Conservation (phyloP, 345 rosid genomes). For the Litchi chinensis region DNA sequence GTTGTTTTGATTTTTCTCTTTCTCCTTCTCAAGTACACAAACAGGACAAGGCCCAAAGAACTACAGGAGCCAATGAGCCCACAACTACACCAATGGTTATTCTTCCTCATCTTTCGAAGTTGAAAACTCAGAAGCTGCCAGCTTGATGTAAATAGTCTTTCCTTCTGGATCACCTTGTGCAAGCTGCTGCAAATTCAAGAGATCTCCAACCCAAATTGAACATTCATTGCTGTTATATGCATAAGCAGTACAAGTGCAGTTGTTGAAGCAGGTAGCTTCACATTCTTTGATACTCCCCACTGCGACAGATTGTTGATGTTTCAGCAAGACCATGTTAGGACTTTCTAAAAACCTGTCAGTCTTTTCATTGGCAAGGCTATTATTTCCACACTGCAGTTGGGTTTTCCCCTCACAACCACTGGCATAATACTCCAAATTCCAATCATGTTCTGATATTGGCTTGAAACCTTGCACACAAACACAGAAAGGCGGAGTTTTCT, state of each 20-base stretch:
- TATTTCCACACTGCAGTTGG: background rate
- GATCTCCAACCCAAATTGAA: conserved; percentile 15
- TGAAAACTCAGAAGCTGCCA: conserved; percentile 34
- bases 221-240: conserved; percentile 20
- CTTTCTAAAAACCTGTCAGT: conserved; percentile 14
- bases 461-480: conserved; percentile 32
- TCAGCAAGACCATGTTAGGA: background rate
- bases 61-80: conserved; percentile 34
- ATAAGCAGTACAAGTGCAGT: conserved; percentile 40
- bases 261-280: conserved; percentile 24
- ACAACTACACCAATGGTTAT: conserved; percentile 43
- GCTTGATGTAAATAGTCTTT: conserved; percentile 16
- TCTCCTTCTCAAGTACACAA: conserved; percentile 39
- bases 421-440: conserved; percentile 24
- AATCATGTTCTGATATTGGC: conserved; percentile 21
- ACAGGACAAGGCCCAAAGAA: conserved; percentile 34
- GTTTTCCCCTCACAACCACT: conserved; percentile 30
- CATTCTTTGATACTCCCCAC: conserved; percentile 22
- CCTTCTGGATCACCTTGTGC: background rate
- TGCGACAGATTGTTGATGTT: background rate
- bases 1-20: conserved; percentile 30
- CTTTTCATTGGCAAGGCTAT: background rate
- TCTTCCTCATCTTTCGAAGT: conserved; percentile 35
- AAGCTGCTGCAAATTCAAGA: conserved; percentile 7
- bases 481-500: conserved; percentile 9